Conservation (phyloP, 768 basidiomycete species). For the Lyophyllum atratum region DNA sequence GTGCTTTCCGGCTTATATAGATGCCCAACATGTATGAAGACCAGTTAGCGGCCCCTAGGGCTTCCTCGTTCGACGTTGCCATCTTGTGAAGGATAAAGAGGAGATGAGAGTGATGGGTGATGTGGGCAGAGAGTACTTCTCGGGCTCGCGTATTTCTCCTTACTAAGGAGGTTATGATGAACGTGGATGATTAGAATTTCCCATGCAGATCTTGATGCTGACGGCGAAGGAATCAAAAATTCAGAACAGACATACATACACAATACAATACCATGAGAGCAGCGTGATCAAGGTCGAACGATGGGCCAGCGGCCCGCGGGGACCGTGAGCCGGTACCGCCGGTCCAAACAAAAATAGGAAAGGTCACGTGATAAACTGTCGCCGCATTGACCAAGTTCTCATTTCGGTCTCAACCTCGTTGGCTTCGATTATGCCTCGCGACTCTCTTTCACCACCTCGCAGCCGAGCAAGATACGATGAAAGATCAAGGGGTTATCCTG, state of each 20-base stretch:
- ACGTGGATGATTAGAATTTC: background rate
- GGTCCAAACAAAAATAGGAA: too few relatives aligned
- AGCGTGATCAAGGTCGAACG: too few relatives aligned
- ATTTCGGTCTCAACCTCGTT: background rate
- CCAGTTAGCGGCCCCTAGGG: constrained; percentile 30
- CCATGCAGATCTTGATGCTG: too few relatives aligned
- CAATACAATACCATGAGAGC: too few relatives aligned
- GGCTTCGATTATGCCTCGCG: constrained; percentile 18
- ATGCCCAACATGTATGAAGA: constrained; percentile 39
- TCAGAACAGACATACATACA: too few relatives aligned
- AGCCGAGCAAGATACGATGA: constrained; percentile 20
- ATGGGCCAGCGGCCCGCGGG: too few relatives aligned
- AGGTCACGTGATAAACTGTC: too few relatives aligned
- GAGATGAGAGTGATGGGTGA: background rate
- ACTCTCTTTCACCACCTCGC: constrained; percentile 19
- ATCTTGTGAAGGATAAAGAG: background rate
- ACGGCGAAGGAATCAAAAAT: too few relatives aligned
- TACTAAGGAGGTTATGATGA: background rate
- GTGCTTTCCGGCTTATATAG: constrained; percentile 39
- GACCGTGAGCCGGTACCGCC: too few relatives aligned
- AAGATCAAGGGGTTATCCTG: background rate
- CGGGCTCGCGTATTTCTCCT: too few relatives aligned
- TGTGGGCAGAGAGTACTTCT: background rate
- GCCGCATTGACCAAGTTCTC: too few relatives aligned
- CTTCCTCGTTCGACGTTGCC: background rate